Evolutionary conservation across 2,329 filamentous ascomycete species (phyloP).

Genomic region (Rhynchosporium agropyri): DNA sequence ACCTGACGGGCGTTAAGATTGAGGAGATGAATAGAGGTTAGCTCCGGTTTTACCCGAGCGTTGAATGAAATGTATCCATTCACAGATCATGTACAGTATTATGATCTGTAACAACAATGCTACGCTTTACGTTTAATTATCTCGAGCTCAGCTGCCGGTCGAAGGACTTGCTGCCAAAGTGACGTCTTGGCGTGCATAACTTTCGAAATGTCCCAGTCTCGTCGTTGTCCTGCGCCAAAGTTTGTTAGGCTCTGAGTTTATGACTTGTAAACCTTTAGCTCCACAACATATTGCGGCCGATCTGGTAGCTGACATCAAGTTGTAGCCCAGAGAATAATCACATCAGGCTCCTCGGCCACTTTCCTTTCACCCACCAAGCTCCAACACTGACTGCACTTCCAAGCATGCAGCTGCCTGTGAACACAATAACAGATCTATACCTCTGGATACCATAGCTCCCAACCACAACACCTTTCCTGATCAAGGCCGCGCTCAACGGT

Average conservation of each 20-base stretch:
- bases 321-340: neutral
- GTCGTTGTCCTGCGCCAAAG: no score
- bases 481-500: slow-evolving; percentile 39
- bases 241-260: no score
- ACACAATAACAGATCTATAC: slow-evolving; percentile 33
- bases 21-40: neutral
- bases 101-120: neutral
- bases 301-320: no score
- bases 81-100: neutral
- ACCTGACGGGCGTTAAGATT: neutral
- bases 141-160: no score
- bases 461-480: slow-evolving; percentile 25
- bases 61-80: no score
- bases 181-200: no score
- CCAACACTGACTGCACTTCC: slow-evolving; percentile 29
- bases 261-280: no score
- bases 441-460: slow-evolving; percentile 29
- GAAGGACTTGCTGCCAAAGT: no score
- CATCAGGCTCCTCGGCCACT: slow-evolving; percentile 1
- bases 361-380: slow-evolving; percentile 10
- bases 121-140: neutral
- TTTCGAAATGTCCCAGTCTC: no score
- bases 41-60: neutral
- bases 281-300: no score
- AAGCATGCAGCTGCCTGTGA: slow-evolving; percentile 34